phyloP scores from a whole-genome alignment of 1,284 basidiomycete species.

The Irpex sp. region DNA sequence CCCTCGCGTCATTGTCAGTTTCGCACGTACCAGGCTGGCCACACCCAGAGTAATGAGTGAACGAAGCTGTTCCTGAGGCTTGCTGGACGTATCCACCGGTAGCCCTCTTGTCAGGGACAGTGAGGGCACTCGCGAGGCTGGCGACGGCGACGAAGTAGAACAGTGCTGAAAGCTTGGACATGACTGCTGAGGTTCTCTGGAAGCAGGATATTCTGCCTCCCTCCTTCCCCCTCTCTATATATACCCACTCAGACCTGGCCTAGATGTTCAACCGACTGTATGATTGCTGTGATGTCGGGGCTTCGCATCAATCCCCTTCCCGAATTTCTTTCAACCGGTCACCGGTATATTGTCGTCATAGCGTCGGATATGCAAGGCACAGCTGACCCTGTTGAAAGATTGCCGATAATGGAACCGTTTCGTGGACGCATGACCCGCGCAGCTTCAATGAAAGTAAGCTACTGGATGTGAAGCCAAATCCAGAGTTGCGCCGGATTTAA shows the following conservation, averaged over 20 bases:
- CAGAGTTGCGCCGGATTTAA: too few relatives aligned
- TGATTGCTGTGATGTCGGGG: not conserved
- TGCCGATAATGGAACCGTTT: not conserved
- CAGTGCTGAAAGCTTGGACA: conserved; percentile 5
- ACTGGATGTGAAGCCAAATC: too few relatives aligned
- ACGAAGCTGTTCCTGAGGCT: conserved; percentile 47
- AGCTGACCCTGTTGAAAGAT: not conserved
- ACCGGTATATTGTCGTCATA: not conserved
- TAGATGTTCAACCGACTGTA: too few relatives aligned
- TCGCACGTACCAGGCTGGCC: conserved; percentile 11
- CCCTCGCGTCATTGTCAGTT: too few relatives aligned
- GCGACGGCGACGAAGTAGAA: conserved; percentile 6
- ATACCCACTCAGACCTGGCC: too few relatives aligned
- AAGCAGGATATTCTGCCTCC: not conserved
- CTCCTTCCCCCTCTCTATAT: too few relatives aligned
- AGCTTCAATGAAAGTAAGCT: not conserved
- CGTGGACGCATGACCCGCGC: not conserved
- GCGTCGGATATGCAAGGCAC: not conserved
- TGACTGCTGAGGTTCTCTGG: not conserved
- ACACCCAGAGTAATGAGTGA: conserved; percentile 55
- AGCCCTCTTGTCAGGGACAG: conserved; percentile 23
- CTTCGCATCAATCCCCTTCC: too few relatives aligned
- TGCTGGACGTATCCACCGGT: conserved; percentile 51
- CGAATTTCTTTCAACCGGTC: not conserved
- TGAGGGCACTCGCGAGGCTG: conserved; percentile 6